Evolutionary conservation across 805 yeast species (phyloP), one percentile per base, ranked within the genome.

Genomic region (Groenewaldozyma tartarivorans): DNA sequence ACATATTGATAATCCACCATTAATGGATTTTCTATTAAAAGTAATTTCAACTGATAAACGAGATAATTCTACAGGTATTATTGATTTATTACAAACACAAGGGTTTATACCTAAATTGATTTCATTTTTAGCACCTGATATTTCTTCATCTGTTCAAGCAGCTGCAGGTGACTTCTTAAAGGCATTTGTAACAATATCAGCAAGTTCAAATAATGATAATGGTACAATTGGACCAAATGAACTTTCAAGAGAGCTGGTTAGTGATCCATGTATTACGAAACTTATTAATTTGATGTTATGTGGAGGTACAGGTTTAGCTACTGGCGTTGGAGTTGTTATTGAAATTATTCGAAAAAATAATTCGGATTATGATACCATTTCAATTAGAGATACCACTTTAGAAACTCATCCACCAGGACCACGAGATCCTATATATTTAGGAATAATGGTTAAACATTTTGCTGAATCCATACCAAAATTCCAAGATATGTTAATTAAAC

Each of bases 221-320:
- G 82, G 95, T 2, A 83, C 94, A 6, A 84, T 92, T 41, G 98
- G 98, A 1, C 97, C 98, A 1, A 92, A 92, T 56, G 96, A 86
- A 56, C 68, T 92, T 30, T 86, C 96, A 2, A 72, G 98, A 48
- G 90, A 90, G 59, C 68, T 92, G 24, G 96, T 88, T 11, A 80
- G 94, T 15, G 78, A 78, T 33, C 69, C 73, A 31, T 74, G 83
- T 45, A 72, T 87, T 50, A 67, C 72, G 44, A 70, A 72, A 45
- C 67, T 92, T 49, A 82, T 88, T 20, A 62, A 75, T 16, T 76
- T 83, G 48, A 92, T 92, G 83, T 71, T 90, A 41, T 54, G 67
- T 44, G 69, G 69, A 19, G 94, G 95, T 36, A 79, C 88, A 26
- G 94, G 96, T 1, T 70, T 92, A 48, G 81, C 92, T 29, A 90